Base-by-base conservation (phyloP, 352 stramenopile species). In the Phytophthora crassamura region DNA sequence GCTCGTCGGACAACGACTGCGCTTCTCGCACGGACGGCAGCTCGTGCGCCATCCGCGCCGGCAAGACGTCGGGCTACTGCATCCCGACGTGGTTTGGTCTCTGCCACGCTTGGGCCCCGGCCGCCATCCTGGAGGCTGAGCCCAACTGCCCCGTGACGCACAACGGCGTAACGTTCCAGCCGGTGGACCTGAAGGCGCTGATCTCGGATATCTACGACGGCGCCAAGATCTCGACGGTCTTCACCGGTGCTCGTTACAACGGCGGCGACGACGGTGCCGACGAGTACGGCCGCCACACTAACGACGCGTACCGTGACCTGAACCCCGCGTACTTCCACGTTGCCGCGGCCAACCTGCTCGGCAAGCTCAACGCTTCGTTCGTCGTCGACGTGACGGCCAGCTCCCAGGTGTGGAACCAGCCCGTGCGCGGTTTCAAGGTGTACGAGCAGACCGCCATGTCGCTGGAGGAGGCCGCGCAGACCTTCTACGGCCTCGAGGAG, bases 361-460 rank as follows among this genome's bases (percentile, higher is more conserved):
- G 69, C 6, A 64, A 61, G 2, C 57, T 80, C 18, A 77, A 79
- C 30, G 36, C 73, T 11, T 66, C 75, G 0, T 80, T 86, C 54
- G 61, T 86, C n/a, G 56, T 70, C 3, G 80, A 89, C 54, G 62
- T 83, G 11, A 65, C 66, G 1, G 67, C 72, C 16, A 64, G 63
- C 6, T 49, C 42, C 0, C 58, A 78, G 45, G 78, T 88, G 22
- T 86, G 74, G 69, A 89, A 89, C 67, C 75, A 84, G 42, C 78
- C 80, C 4, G 69, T 89, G 35, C 52, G 59, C 33, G 72, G 66
- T 36, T 88, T 83, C 58, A 64, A 75, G 49, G 59, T 86, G 12
- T 47, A 64, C 35, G 55, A 80, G 28, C 41, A 73, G 63, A 64
- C 67, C 0, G 52, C 61, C 3, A 67, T 86, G 65, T 59, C 61